A percentile compares a stretch with the other conserved stretches of the same genome.
These are phyloP conservation scores for Boletus speciosus DNA, from an alignment of 768 basidiomycete genomes.

Conservation along the genomic window DNA sequence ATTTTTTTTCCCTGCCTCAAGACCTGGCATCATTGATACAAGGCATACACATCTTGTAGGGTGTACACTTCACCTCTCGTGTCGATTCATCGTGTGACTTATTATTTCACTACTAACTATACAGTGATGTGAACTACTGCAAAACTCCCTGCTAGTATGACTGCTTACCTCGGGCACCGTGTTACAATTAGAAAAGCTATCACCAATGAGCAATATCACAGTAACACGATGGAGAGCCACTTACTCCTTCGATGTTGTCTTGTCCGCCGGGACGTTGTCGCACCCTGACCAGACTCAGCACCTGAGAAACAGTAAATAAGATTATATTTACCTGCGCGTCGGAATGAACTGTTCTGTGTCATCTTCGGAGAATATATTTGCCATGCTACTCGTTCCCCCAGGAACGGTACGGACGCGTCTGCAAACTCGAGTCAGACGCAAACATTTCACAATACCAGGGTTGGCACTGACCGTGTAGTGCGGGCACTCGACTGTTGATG, in stretches of 20 bases:
- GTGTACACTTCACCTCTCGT: neutral
- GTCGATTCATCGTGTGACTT: neutral
- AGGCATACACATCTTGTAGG: neutral
- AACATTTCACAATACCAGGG: neutral
- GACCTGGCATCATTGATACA: neutral
- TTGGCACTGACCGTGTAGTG: constrained; percentile 46
- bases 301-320: neutral
- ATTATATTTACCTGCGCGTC: constrained; percentile 53
- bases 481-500: constrained; percentile 10
- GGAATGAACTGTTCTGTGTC: constrained; percentile 54
- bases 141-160: neutral
- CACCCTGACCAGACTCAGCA: constrained; percentile 41
- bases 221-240: constrained; percentile 11
- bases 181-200: constrained; percentile 27
- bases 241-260: constrained; percentile 51
- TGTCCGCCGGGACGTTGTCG: constrained; percentile 65
- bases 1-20: neutral
- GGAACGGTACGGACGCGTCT: constrained; percentile 35
- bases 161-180: neutral
- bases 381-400: constrained; percentile 29
- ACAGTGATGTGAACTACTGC: neutral
- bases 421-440: constrained; percentile 9
- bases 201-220: neutral
- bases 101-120: neutral
- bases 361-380: constrained; percentile 45